A percentile compares a stretch with the other conserved stretches of the same genome.
Conservation (phyloP, 2,329 filamentous ascomycete species). For the Penicillium sp. region DNA sequence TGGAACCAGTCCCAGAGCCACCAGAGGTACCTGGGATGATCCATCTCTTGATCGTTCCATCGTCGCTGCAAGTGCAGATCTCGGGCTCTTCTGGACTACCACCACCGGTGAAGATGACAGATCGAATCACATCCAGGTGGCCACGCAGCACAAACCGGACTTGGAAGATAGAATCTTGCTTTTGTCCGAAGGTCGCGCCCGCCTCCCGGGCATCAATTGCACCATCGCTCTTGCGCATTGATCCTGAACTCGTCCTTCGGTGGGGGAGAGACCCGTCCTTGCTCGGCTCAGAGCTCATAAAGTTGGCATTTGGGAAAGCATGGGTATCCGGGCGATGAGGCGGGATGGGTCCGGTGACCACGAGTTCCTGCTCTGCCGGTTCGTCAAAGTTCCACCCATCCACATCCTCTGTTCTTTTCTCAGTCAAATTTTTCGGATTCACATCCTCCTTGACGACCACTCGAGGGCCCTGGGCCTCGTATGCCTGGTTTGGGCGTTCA, state of each 20-base stretch:
- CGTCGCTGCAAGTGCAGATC: constrained; percentile 90
- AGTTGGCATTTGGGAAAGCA: constrained; percentile 70
- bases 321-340: constrained; percentile 72
- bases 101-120: constrained; percentile 92
- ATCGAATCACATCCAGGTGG: constrained; percentile 85
- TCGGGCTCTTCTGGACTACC: constrained; percentile 88
- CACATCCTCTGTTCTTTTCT: constrained; percentile 46
- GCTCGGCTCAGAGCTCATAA: constrained; percentile 68
- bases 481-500: constrained; percentile 51
- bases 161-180: constrained; percentile 74
- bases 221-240: constrained; percentile 53
- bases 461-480: constrained; percentile 50
- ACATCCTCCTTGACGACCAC: constrained; percentile 40
- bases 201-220: constrained; percentile 56
- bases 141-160: constrained; percentile 84
- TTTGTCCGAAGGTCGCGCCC: constrained; percentile 35
- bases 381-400: constrained; percentile 95
- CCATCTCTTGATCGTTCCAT: constrained; percentile 93
- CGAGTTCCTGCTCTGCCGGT: constrained; percentile 45
- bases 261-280: constrained; percentile 58
- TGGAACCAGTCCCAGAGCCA: constrained; percentile 48
- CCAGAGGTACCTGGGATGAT: constrained; percentile 78
- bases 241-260: constrained; percentile 70
- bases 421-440: constrained; percentile 35
- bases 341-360: constrained; percentile 39